Conservation (phyloP, 1,139 yeast species). For the Candida sp. region DNA sequence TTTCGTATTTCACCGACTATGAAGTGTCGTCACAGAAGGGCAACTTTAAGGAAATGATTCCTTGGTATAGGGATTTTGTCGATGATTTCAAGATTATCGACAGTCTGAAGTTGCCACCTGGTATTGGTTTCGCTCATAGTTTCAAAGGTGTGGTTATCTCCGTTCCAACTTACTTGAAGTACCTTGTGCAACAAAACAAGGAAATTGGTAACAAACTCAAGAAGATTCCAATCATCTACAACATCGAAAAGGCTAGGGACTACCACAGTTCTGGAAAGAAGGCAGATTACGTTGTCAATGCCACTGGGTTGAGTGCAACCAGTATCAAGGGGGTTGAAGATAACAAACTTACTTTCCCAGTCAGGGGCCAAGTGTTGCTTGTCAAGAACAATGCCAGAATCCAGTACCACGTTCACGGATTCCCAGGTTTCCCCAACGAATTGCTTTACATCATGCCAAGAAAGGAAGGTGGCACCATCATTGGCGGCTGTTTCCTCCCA, state of each 20-base stretch:
- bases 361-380: conserved; percentile 43
- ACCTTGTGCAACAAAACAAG: conserved; percentile 41
- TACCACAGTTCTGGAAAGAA: conserved; percentile 23
- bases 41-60: conserved; percentile 24
- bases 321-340: conserved; percentile 37
- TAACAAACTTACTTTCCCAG: conserved; percentile 27
- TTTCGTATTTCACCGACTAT: conserved; percentile 30
- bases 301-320: conserved; percentile 45
- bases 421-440: conserved; percentile 38
- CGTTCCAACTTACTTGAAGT: conserved; percentile 53
- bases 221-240: conserved; percentile 28
- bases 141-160: conserved; percentile 55
- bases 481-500: conserved; percentile 51
- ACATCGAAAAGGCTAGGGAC: conserved; percentile 30
- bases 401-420: conserved; percentile 32
- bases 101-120: conserved; percentile 32
- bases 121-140: conserved; percentile 38
- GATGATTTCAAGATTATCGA: conserved; percentile 33
- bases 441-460: conserved; percentile 54
- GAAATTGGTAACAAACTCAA: conserved; percentile 38
- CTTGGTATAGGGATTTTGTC: conserved; percentile 52
- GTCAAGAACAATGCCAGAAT: conserved; percentile 39
- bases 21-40: conserved; percentile 12
- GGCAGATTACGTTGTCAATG: conserved; percentile 48
- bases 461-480: conserved; percentile 56